Base-by-base conservation (phyloP, 768 basidiomycete species). In the Boletus huronensis region DNA sequence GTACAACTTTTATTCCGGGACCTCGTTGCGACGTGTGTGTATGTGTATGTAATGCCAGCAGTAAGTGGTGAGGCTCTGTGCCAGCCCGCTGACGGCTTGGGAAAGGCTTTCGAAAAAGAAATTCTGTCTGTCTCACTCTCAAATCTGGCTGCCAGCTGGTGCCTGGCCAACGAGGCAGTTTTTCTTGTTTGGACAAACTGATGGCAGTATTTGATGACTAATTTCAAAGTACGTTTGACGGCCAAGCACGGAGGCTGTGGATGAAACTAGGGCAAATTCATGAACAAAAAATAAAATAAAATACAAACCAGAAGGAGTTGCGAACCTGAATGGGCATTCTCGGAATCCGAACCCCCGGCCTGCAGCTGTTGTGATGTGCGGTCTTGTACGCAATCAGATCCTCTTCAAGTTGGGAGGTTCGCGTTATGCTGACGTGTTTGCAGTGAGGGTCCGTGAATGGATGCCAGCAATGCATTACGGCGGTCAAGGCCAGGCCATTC, bases 401-500 rank as follows among this genome's bases (percentile, higher is more conserved):
- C 55, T 25, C 2, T 2, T 48, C 53, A n/a, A n/a, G n/a, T 57
- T 50, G 48, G 40, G 29, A 43, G 36, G 52, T 49, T 64, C 35
- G 57, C 58, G 63, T 65, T 44, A 61, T 59, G 66, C 42, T 67
- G 62, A 69, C 66, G 66, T 69, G 59, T 67, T 68, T 57, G 48
- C 29, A 53, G 29, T 13, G 66, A 68, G 57, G 65, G 67, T 66
- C 58, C 43, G 39, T 54, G 58, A 57, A 55, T 43, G 35, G 39
- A 61, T 68, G 66, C 66, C 66, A 66, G 61, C 64, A 68, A 52
- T 41, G 47, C 61, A 53, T 69, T 67, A 69, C 67, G 65, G 67
- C 61, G 61, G 52, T 32, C 58, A 52, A 56, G 48, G 16, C 23
- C 57, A 45, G 34, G 23, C 34, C 35, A 25, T 40, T 34, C 36